Conservation (phyloP, 352 stramenopile species). For the Thraustotheca clavata region DNA sequence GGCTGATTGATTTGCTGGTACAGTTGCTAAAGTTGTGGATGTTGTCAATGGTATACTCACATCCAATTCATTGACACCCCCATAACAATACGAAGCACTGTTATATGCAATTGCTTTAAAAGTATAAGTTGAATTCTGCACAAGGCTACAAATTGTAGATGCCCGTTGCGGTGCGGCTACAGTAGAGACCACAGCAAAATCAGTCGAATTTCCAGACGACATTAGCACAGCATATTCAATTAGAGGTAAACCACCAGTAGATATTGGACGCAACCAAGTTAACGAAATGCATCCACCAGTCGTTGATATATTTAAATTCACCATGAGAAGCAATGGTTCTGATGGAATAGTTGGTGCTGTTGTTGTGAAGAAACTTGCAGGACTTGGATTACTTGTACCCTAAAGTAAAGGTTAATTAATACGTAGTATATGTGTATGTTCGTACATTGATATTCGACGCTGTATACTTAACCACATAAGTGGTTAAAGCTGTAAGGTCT, state of each 20-base stretch:
- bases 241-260: not conserved
- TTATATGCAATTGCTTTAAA: conserved; percentile 33
- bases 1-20: not conserved
- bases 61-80: not conserved
- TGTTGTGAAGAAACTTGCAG: not conserved
- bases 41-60: not conserved
- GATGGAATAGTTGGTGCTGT: not conserved
- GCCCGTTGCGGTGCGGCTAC: conserved; percentile 22
- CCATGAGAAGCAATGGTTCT: not conserved
- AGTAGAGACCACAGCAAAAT: conserved; percentile 24
- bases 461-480: not conserved
- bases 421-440: not conserved
- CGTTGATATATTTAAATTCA: not conserved
- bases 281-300: conserved; percentile 6
- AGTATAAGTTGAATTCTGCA: conserved; percentile 38
- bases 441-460: not conserved
- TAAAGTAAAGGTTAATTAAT: not conserved
- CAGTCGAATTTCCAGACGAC: not conserved
- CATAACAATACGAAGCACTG: conserved; percentile 1
- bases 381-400: not conserved
- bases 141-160: conserved; percentile 40
- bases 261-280: not conserved
- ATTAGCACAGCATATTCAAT: not conserved
- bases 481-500: not conserved
- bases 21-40: not conserved